phyloP scores from a whole-genome alignment of 306 rosid genomes.

The Cyclanthera cordifolia region DNA sequence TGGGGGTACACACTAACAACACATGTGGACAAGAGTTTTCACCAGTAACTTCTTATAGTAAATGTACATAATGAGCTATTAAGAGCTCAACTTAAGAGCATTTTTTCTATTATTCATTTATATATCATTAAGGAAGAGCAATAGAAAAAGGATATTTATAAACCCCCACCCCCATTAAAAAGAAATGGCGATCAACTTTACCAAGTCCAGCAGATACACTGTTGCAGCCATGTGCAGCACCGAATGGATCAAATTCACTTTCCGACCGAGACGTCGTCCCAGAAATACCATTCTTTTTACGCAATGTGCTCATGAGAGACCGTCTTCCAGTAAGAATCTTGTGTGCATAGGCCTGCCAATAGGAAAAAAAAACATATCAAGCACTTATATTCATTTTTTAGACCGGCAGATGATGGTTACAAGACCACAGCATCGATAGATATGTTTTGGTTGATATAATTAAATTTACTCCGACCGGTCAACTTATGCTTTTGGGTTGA shows the following conservation, averaged over 20 bases:
- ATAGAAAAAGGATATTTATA: too few relatives aligned
- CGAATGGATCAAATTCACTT: conserved; percentile 87
- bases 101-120: too few relatives aligned
- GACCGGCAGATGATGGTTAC: not conserved
- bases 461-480: too few relatives aligned
- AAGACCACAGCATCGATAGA: not conserved
- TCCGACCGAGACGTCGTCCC: conserved; percentile 51
- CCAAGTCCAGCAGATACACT: conserved; percentile 96
- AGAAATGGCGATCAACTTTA: conserved; percentile 22
- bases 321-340: conserved; percentile 90
- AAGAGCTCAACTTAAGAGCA: too few relatives aligned
- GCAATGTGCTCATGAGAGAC: conserved; percentile 46
- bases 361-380: not conserved
- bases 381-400: not conserved
- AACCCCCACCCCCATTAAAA: too few relatives aligned
- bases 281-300: conserved; percentile 61
- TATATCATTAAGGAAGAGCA: too few relatives aligned
- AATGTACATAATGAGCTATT: not conserved
- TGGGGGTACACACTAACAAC: not conserved
- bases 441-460: too few relatives aligned
- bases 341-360: conserved; percentile 69
- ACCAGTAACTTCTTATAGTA: not conserved
- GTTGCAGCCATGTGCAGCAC: conserved; percentile 94
- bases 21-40: not conserved
- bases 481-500: too few relatives aligned